Percentiles rank a stretch among this genome's conserved stretches.
Evolutionary conservation across 2,329 filamentous ascomycete species (phyloP).

Genomic region (Xylariaceae sp.): DNA sequence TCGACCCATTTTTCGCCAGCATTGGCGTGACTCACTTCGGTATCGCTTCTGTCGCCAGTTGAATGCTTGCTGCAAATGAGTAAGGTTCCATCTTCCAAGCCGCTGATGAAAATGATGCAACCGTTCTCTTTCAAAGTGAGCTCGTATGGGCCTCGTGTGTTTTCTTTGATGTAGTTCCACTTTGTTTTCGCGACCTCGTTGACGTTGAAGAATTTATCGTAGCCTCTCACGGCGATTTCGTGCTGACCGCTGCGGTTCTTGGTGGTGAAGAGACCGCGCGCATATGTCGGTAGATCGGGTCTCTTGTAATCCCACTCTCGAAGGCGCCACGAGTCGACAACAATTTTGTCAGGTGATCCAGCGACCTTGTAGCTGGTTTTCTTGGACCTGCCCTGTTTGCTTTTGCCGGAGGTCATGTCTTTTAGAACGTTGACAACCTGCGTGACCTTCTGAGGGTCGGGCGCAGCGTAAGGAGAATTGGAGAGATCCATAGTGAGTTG

Average conservation of each 20-base stretch:
- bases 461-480: conserved; percentile 56
- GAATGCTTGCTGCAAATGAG: conserved; percentile 99
- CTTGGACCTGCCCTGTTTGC: conserved; percentile 64
- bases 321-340: conserved; percentile 87
- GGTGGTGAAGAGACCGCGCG: conserved; percentile 89
- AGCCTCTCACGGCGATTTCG: conserved; percentile 83
- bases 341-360: conserved; percentile 55
- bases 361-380: conserved; percentile 71
- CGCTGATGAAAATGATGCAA: conserved; percentile 97
- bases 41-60: conserved; percentile 71
- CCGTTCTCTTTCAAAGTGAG: conserved; percentile 97
- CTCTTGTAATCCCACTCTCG: conserved; percentile 96
- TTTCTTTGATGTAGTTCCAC: conserved; percentile 70
- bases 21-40: conserved; percentile 70
- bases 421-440: conserved; percentile 62
- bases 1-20: conserved; percentile 80
- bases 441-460: conserved; percentile 63
- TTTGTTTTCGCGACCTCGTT: conserved; percentile 74
- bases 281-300: conserved; percentile 78
- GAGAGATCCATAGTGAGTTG: conserved; percentile 30
- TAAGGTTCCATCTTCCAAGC: conserved; percentile 80
- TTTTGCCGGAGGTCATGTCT: conserved; percentile 48
- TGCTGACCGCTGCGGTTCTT: conserved; percentile 55
- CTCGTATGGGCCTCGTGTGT: conserved; percentile 85
- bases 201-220: conserved; percentile 99